Evolutionary conservation across 768 basidiomycete genomes (phyloP), one percentile per base, ranked within the genome.

Genomic region (Phlebiopsis flavidoalba): DNA sequence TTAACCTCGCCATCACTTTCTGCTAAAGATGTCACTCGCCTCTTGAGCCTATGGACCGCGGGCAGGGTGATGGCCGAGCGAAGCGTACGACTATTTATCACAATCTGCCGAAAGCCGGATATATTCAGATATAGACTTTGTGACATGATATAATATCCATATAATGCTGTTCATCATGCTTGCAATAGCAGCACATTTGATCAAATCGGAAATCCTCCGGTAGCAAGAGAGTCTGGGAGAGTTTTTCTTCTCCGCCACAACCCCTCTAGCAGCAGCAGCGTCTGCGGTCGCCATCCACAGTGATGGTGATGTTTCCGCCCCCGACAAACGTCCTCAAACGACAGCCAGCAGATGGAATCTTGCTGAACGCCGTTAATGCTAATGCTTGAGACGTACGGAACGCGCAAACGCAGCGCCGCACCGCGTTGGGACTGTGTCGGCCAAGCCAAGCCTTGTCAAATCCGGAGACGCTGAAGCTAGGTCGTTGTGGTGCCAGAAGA

Each of bases 321-420:
- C 77, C 77, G 0, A 78, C 71, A 31, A n/a, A 79, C 69, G 65
- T 76, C 77, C n/a, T 74, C 70, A 58, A 76, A 82, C 21, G 72
- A 65, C 36, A 82, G 75, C 74, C 74, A 79, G 64, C 81, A 82
- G 33, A 80, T 53, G 53, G 74, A 78, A 11, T 68, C 65, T 35
- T 63, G 72, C 35, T 60, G 46, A 35, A 65, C 61, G 3, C 81
- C 81, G 64, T 80, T 79, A 26, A 83, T 70, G 1, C 66, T 74
- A 8, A 82, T 72, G 51, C 73, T 72, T 63, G 79, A 77, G 10
- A 83, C 80, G 66, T 73, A 80, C 5, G n/a, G n/a, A n/a, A 82
- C 48, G 8, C 70, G 65, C 50, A n/a, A n/a, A n/a, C n/a, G n/a
- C n/a, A n/a, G n/a, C n/a, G n/a, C n/a, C n/a, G 78, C 79, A 12